Evolutionary conservation across 2,329 filamentous ascomycete genomes (phyloP).

Genomic region (Arachnomyces sp.): DNA sequence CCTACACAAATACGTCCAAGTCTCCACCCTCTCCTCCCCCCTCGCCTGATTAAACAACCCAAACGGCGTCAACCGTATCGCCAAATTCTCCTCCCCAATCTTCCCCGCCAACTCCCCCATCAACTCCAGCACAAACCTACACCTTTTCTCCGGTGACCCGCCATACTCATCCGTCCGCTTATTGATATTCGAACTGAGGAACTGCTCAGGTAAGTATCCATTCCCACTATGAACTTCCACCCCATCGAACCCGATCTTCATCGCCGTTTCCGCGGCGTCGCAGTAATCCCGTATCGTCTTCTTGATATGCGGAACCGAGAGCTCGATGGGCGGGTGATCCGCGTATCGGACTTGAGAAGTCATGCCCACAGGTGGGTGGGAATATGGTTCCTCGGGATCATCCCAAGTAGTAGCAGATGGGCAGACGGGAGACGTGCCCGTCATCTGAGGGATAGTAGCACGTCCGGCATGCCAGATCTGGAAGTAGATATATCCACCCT

Average conservation of each 20-base stretch:
- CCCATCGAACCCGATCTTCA: slow-evolving; percentile 50
- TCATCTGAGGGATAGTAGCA: slow-evolving; percentile 36
- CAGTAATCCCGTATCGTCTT: slow-evolving; percentile 39
- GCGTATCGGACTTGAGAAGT: slow-evolving; percentile 31
- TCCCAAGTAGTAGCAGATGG: slow-evolving; percentile 41
- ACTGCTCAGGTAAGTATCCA: slow-evolving; percentile 48
- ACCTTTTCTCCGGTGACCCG: slow-evolving; percentile 45
- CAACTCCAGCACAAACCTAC: slow-evolving; percentile 51
- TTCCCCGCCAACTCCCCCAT: slow-evolving; percentile 38
- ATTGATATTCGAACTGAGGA: slow-evolving; percentile 45
- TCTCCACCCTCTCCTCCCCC: slow-evolving; percentile 46
- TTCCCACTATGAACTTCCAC: slow-evolving; percentile 45
- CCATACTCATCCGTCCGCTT: slow-evolving; percentile 45
- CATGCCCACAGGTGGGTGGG: slow-evolving; percentile 31
- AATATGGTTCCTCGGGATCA: slow-evolving; percentile 36
- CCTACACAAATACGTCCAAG: slow-evolving; percentile 45
- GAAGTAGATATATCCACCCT: slow-evolving; percentile 42
- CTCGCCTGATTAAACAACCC: slow-evolving; percentile 47
- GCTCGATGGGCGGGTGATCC: slow-evolving; percentile 37
- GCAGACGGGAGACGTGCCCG: slow-evolving; percentile 30
- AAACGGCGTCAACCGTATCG: slow-evolving; percentile 43
- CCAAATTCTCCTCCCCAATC: slow-evolving; percentile 40
- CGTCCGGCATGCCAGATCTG: slow-evolving; percentile 42
- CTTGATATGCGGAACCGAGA: slow-evolving; percentile 41
- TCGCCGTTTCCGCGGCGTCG: slow-evolving; percentile 41